Evolutionary conservation across 306 rosid species (phyloP).

Genomic region (Canavalia gladiata): DNA sequence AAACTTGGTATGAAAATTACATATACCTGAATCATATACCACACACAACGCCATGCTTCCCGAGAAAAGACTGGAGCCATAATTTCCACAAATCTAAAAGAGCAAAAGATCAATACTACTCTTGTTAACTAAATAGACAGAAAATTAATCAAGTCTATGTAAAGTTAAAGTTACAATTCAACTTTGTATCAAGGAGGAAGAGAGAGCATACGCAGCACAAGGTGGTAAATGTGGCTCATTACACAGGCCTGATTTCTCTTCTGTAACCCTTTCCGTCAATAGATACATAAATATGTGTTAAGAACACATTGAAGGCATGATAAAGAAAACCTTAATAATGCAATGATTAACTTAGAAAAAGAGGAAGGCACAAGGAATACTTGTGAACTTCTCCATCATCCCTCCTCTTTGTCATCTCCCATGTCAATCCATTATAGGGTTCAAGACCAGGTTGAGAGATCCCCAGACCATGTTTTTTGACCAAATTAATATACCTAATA

Average conservation of each 20-base stretch:
- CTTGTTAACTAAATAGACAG: slow-evolving; percentile 18
- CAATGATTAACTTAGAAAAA: slow-evolving; percentile 43
- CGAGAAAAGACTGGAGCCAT: slow-evolving; percentile 99
- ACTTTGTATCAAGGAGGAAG: slow-evolving; percentile 46
- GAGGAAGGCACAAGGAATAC: slow-evolving; percentile 60
- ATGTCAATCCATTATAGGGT: slow-evolving; percentile 94
- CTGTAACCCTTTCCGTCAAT: slow-evolving; percentile 69
- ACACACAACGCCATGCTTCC: slow-evolving; percentile 97
- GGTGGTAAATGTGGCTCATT: slow-evolving; percentile 95
- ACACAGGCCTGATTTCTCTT: slow-evolving; percentile 98
- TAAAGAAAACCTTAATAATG: slow-evolving; percentile 28
- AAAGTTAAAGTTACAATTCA: slow-evolving; percentile 29
- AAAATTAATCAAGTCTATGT: slow-evolving; percentile 8
- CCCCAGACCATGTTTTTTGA: slow-evolving; percentile 85
- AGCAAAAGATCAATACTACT: slow-evolving; percentile 37
- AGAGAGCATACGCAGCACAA: slow-evolving; percentile 90
- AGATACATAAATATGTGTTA: slow-evolving; percentile 47
- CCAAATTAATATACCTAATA: slow-evolving; percentile 78
- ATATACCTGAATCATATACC: slow-evolving; percentile 96
- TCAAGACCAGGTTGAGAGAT: slow-evolving; percentile 99
- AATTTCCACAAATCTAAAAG: slow-evolving; percentile 92
- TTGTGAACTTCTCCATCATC: slow-evolving; percentile 94
- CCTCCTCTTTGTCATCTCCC: slow-evolving; percentile 99
- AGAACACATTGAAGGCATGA: slow-evolving; percentile 40
- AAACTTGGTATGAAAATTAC: not conserved